Evolutionary conservation across 2,329 filamentous ascomycete species (phyloP), one percentile per base, ranked within the genome.

Genomic region (Ophiostoma australiae): DNA sequence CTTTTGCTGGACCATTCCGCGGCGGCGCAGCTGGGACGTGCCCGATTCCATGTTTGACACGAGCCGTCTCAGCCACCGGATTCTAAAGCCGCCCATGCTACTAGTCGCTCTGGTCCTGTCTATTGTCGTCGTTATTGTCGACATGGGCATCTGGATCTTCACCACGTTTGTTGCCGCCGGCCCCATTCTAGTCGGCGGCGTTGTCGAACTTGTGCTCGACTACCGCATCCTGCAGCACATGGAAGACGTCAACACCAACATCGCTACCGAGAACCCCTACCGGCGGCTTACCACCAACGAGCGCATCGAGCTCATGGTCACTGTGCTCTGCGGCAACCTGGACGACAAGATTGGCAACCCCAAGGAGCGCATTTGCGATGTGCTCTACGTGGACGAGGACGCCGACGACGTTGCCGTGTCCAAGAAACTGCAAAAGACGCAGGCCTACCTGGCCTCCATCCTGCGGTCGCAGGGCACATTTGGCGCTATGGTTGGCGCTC

Each of bases 1-100:
- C 35, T 69, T 69, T 20, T 69, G 68, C 52, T 69, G 52, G 44
- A 69, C 68, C 20, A 69, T 69, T 15, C 68, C 68, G 33, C 68
- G 68, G 20, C 68, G 68, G 8, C 68, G 68, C 44, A 63, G 35
- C 31, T 69, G 68, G 68, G 35, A 69, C 52, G 68, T 69, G 68
- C 68, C 68, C 15, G 68, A 69, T 33, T 33, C 44, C 33, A 39
- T 61, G 52, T 69, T 69, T 23, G 68, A 37, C 27, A 61, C 52
- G 20, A 37, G 35, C 27, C 68, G 48, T 11, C 48, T 35, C 52
- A n/a, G n/a, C 33, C 20, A 39, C 35, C 10, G 63, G 33, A n/a
- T 65, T 33, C 10, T 65, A 6, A 55, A 41, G 48, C 33, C 55
- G 52, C 68, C 52, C 33, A 39, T 35, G 52, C n/a, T 69, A 52